Conservation (phyloP, 73 alveolate genomes). For the Tetrahymena thermophila region DNA sequence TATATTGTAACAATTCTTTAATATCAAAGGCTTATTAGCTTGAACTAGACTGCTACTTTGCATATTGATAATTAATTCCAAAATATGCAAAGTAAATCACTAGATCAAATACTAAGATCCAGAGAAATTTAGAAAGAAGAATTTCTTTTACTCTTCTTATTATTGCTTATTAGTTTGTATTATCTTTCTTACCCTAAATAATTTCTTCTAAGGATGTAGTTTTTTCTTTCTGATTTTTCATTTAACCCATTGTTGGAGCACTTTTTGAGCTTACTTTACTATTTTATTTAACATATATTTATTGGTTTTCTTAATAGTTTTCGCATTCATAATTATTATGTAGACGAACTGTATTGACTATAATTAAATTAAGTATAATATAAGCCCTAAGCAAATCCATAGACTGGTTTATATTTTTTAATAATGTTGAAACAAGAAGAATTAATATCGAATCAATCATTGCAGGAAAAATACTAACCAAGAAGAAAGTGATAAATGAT, state of each 20-base stretch:
- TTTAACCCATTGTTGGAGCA: not conserved
- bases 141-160: not conserved
- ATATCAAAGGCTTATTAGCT: not conserved
- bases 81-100: not conserved
- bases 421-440: not conserved
- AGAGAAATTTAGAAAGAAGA: not conserved
- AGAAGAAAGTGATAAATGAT: not conserved
- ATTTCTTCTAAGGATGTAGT: not conserved
- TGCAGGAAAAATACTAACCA: not conserved
- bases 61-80: not conserved
- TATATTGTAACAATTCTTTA: not conserved
- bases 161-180: not conserved
- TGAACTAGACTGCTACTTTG: not conserved
- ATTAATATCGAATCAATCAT: not conserved
- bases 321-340: not conserved
- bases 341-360: not conserved
- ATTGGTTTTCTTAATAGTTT: not conserved
- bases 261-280: not conserved
- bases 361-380: not conserved
- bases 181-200: not conserved
- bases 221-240: not conserved
- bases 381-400: not conserved
- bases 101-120: not conserved
- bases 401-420: not conserved
- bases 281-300: not conserved